phyloP scores from a whole-genome alignment of 2,329 filamentous ascomycete genomes.

The Akanthomyces dipterigenus region DNA sequence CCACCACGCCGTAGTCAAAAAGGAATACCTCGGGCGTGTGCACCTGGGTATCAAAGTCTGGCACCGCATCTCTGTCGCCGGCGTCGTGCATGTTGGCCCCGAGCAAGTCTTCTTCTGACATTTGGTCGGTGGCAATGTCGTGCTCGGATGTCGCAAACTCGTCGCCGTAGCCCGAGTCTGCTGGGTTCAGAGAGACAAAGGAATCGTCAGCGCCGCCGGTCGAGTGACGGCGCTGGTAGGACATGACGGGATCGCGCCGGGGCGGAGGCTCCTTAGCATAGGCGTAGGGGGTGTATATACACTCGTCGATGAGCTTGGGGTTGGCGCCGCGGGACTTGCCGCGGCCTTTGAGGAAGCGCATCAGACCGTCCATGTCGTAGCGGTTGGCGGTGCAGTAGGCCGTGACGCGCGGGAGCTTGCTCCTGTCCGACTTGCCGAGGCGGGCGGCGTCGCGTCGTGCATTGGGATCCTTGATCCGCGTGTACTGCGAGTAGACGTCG shows the following conservation, averaged over 20 bases:
- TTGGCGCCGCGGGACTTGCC: slow-evolving; percentile 69
- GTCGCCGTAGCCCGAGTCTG: slow-evolving; percentile 29
- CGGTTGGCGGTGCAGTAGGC: slow-evolving; percentile 93
- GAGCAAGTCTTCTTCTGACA: slow-evolving; percentile 27
- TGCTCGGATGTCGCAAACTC: slow-evolving; percentile 21
- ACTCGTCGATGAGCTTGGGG: slow-evolving; percentile 94
- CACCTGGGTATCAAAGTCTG: slow-evolving; percentile 79
- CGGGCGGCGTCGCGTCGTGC: slow-evolving; percentile 86
- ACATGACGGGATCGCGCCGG: slow-evolving; percentile 32
- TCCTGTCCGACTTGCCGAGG: slow-evolving; percentile 86
- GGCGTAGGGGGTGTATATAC: slow-evolving; percentile 90
- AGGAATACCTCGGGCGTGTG: slow-evolving; percentile 93
- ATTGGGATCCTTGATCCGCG: slow-evolving; percentile 92
- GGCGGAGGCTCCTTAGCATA: slow-evolving; percentile 47
- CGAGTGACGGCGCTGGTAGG: slow-evolving; percentile 63
- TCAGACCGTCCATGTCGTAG: slow-evolving; percentile 82
- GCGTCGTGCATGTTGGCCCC: slow-evolving; percentile 28
- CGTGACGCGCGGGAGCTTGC: slow-evolving; percentile 80
- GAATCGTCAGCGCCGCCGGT: slow-evolving; percentile 49
- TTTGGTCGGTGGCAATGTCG: slow-evolving; percentile 20
- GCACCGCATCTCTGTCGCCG: slow-evolving; percentile 38
- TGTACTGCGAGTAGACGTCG: slow-evolving; percentile 97
- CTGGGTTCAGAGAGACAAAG: slow-evolving; percentile 35
- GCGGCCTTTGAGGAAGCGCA: slow-evolving; percentile 84
- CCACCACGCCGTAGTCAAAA: slow-evolving; percentile 95